Conservation (phyloP, 768 basidiomycete genomes). For the Suillus plorans region DNA sequence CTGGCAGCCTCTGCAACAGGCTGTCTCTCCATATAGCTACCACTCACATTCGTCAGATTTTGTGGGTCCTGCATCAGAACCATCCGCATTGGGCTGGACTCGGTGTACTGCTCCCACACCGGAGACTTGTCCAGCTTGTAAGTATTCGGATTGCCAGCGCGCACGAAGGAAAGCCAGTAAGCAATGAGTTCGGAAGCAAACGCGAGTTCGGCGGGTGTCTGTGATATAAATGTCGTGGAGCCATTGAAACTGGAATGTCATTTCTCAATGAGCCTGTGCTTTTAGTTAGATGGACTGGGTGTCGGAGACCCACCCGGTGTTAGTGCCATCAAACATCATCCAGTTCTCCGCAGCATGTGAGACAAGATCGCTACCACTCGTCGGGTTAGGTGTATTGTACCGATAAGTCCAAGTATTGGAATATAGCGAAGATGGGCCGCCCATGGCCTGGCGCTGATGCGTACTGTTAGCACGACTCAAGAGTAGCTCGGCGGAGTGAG, state of each 20-base stretch:
- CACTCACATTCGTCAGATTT: slow-evolving; percentile 32
- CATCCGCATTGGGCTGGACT: slow-evolving; percentile 35
- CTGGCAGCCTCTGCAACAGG: slow-evolving; percentile 11
- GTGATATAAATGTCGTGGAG: slow-evolving; percentile 45
- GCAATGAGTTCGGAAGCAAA: slow-evolving; percentile 62
- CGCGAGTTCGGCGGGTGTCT: slow-evolving; percentile 45
- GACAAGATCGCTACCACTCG: slow-evolving; percentile 34
- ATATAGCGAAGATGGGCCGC: slow-evolving; percentile 35
- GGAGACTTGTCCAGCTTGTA: slow-evolving; percentile 53
- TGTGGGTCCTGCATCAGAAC: slow-evolving; percentile 42
- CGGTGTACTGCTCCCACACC: slow-evolving; percentile 43
- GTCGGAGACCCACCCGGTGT: slow-evolving; percentile 48
- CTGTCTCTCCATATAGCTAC: slow-evolving; percentile 43
- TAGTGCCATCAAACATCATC: slow-evolving; percentile 65
- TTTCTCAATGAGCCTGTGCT: not conserved
- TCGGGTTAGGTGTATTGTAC: slow-evolving; percentile 58
- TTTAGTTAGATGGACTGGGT: not conserved
- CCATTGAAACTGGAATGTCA: slow-evolving; percentile 44
- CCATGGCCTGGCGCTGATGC: slow-evolving; percentile 48
- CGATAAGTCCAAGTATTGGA: slow-evolving; percentile 53
- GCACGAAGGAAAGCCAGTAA: slow-evolving; percentile 68
- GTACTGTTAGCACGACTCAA: not conserved
- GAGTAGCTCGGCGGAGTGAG: not conserved
- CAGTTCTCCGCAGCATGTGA: slow-evolving; percentile 61
- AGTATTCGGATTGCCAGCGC: slow-evolving; percentile 53